Evolutionary conservation across 2,329 filamentous ascomycete species (phyloP).

Genomic region (Cryoendolithus antarcticus): DNA sequence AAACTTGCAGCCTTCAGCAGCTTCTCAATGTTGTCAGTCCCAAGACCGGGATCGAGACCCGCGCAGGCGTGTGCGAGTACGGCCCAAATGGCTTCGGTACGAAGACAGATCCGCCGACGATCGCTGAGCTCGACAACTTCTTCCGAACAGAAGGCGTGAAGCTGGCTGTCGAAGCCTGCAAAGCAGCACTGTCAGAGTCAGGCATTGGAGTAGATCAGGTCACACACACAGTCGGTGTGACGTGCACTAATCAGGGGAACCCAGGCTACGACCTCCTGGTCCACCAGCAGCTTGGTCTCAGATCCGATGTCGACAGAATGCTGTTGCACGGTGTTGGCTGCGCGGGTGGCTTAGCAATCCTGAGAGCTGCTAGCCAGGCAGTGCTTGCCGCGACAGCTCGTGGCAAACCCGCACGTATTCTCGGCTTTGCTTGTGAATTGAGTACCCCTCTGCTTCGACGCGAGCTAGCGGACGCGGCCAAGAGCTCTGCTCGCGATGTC

Average conservation of each 20-base stretch:
- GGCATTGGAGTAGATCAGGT: conserved; percentile 14
- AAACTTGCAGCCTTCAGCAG: neutral
- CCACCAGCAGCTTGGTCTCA: conserved; percentile 20
- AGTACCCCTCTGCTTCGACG: conserved; percentile 44
- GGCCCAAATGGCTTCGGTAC: neutral
- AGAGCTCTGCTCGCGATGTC: conserved; percentile 50
- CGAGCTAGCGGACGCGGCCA: conserved; percentile 34
- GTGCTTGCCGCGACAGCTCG: conserved; percentile 50
- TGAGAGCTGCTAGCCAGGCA: conserved; percentile 44
- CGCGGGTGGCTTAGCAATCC: conserved; percentile 26
- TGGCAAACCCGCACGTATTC: conserved; percentile 46
- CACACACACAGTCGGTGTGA: conserved; percentile 27
- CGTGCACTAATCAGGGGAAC: conserved; percentile 24
- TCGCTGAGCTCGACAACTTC: conserved; percentile 13
- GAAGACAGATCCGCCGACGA: neutral
- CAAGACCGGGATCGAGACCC: neutral
- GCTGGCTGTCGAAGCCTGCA: conserved; percentile 21
- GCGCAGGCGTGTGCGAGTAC: neutral
- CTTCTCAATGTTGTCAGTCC: neutral
- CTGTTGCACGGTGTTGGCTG: conserved; percentile 28
- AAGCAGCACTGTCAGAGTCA: conserved; percentile 22
- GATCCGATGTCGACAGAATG: conserved; percentile 19
- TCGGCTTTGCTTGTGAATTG: conserved; percentile 52
- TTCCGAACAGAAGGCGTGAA: conserved; percentile 21
- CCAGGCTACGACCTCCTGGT: conserved; percentile 28